Conservation (phyloP, 352 stramenopile species). For the Globisporangium megalacanthum region DNA sequence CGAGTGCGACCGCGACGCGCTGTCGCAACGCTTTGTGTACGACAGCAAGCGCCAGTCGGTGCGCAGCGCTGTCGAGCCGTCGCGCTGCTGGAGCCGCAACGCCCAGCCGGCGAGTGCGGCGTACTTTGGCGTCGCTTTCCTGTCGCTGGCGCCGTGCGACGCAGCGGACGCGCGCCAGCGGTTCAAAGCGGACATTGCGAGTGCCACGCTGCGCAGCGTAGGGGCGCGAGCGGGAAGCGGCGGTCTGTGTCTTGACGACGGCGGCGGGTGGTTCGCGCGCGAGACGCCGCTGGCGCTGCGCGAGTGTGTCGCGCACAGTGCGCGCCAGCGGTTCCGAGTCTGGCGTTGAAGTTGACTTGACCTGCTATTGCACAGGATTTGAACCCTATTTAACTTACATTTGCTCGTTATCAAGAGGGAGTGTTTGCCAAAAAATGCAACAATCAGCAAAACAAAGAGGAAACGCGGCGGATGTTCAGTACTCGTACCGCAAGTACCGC, state of each 20-base stretch:
- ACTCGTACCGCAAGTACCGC: too few relatives aligned
- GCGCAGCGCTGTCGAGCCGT: background rate
- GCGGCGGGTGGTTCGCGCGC: slow-evolving; percentile 5
- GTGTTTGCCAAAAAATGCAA: background rate
- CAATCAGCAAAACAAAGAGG: too few relatives aligned
- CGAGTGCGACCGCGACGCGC: background rate
- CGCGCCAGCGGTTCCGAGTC: slow-evolving; percentile 9
- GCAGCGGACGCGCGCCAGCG: background rate
- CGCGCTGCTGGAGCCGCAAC: slow-evolving; percentile 9
- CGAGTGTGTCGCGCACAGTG: slow-evolving; percentile 1
- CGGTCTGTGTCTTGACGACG: slow-evolving; percentile 9
- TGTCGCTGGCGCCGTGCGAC: slow-evolving; percentile 5
- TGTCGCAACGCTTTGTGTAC: slow-evolving; percentile 6
- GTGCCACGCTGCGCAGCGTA: background rate
- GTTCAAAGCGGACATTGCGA: slow-evolving; percentile 3
- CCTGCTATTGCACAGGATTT: background rate
- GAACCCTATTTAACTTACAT: background rate
- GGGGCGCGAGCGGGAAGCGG: background rate
- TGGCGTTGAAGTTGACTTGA: background rate
- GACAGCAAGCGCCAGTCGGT: slow-evolving; percentile 4
- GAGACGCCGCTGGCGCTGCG: slow-evolving; percentile 7
- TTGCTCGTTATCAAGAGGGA: too few relatives aligned
- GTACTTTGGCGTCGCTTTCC: background rate
- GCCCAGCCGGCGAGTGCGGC: background rate
- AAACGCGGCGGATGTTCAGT: too few relatives aligned